phyloP scores from a whole-genome alignment of 306 rosid species.

The Medicago truncatula region DNA sequence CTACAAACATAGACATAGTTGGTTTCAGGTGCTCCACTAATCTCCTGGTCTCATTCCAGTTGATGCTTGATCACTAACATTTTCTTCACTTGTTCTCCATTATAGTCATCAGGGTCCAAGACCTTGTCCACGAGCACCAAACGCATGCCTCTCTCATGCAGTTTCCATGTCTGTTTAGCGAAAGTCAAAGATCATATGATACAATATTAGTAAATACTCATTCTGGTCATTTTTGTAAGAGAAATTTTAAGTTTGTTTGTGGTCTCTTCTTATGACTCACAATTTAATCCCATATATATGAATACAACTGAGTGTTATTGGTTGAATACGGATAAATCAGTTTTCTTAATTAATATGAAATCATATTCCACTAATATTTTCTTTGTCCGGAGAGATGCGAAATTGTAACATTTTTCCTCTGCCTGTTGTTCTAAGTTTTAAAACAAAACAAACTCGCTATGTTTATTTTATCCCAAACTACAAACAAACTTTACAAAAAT shows the following conservation, averaged over 20 bases:
- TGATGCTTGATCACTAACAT: conserved; percentile 64
- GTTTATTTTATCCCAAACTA: no score
- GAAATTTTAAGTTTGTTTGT: background rate
- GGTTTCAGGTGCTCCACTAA: conserved; percentile 43
- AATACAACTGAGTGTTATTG: background rate
- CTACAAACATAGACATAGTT: conserved; percentile 65
- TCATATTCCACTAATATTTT: background rate
- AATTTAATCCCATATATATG: background rate
- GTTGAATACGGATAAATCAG: background rate
- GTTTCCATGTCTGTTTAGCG: conserved; percentile 60
- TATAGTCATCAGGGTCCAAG: conserved; percentile 53
- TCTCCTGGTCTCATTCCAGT: conserved; percentile 58
- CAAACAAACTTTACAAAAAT: no score
- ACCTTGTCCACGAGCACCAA: conserved; percentile 54
- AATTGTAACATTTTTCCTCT: background rate
- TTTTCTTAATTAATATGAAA: background rate
- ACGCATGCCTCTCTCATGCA: conserved; percentile 52
- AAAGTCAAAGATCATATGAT: conserved; percentile 7
- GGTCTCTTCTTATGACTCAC: background rate
- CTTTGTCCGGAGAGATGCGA: background rate
- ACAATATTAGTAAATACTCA: background rate
- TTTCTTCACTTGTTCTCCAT: conserved; percentile 59
- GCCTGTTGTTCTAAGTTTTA: background rate
- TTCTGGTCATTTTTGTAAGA: background rate
- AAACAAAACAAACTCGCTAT: background rate